Conservation (phyloP, 345 rosid species). For the rapeseed (Brassica napus) region Da-Ae NC_063438.1:2090501-2091000, state of each 20-base stretch:
- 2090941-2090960: conserved; percentile 49
- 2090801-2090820: conserved; percentile 15
- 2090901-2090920: conserved; percentile 36
- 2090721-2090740: neutral
- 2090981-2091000: conserved; percentile 73
- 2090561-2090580: neutral
- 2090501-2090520: conserved; percentile 23
- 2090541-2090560: conserved; percentile 11
- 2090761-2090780: conserved; percentile 8
- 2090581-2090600: neutral
- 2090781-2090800: conserved; percentile 5
- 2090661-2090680: conserved; percentile 16
- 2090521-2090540: conserved; percentile 38
- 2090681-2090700: neutral
- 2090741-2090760: conserved; percentile 15
- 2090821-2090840: neutral
- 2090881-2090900: conserved; percentile 41
- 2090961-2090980: conserved; percentile 83
- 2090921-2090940: conserved; percentile 32
- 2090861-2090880: conserved; percentile 35
- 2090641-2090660: neutral
- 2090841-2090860: conserved; percentile 34
- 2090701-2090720: neutral
- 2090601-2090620: neutral
- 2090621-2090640: neutral